Evolutionary conservation across 1,284 basidiomycete genomes (phyloP), one percentile per base, ranked within the genome.

Genomic region (Puccinia polysora): DNA sequence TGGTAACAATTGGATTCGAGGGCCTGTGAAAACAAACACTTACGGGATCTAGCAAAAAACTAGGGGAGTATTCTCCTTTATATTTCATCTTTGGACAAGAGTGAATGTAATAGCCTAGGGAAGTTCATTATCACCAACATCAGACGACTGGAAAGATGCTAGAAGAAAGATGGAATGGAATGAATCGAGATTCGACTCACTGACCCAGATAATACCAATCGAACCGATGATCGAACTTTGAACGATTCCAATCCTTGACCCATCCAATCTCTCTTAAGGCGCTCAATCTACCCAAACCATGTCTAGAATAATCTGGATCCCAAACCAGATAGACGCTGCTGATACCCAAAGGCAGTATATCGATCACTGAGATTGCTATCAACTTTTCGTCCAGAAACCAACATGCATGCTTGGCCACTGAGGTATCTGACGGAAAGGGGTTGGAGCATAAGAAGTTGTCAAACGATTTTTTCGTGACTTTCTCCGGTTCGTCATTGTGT

Each of bases 261-360:
- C 95, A 83, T 8, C 87, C 83, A 1, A 84, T 83, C 80, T 97
- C 93, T 32, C 88, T 84, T 74, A 97, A 79, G 0, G 89, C 92
- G 75, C 75, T 60, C 73, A 88, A 87, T 83, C 95, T 97, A 55
- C 96, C 95, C 30, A 97, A 79, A 12, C 89, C 88, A 77, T 86
- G 85, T 53, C 83, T 83, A 49, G 89, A 87, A 84, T 86, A 94
- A 40, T 83, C 83, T 7, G 87, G 86, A 77, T 92, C 86, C 81
- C 96, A 97, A 82, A 95, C 88, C 79, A 97, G 94, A 80, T 98
- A 98, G 8, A 98, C 95, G 75, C 89, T 91, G 15, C 91, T 95
- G 3, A 98, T 88, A 76, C 95, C 94, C 32, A 80, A 79, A 0
- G 94, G 95, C 5, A 98, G 82, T 69, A 99, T 88, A 79, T 98